Conservation (phyloP, 2,329 filamentous ascomycete species). For the Fonsecaea nubica region DNA sequence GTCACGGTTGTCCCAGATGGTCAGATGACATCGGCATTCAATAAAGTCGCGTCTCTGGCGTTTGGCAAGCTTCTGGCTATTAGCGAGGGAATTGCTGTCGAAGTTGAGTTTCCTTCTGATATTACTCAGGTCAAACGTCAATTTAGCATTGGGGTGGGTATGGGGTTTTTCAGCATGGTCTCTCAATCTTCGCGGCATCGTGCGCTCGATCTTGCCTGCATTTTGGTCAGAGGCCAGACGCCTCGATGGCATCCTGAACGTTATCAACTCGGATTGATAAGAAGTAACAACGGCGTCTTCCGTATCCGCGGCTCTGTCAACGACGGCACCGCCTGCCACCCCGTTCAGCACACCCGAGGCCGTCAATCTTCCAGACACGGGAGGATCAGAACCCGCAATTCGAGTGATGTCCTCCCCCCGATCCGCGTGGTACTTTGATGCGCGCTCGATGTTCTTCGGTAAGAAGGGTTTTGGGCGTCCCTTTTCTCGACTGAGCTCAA, state of each 20-base stretch:
- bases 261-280: neutral
- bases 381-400: neutral
- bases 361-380: neutral
- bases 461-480: constrained; percentile 25
- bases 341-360: neutral
- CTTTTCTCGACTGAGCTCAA: constrained; percentile 14
- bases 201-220: constrained; percentile 9
- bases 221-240: neutral
- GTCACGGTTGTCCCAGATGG: constrained; percentile 39
- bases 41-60: constrained; percentile 30
- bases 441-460: constrained; percentile 28
- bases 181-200: constrained; percentile 29
- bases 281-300: neutral
- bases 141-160: constrained; percentile 27
- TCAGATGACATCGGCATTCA: constrained; percentile 36
- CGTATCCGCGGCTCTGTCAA: neutral
- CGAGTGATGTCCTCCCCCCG: neutral
- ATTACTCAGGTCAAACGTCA: constrained; percentile 33
- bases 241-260: constrained; percentile 18
- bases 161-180: constrained; percentile 25
- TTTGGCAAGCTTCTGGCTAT: constrained; percentile 28
- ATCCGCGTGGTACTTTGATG: constrained; percentile 28
- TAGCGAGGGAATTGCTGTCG: constrained; percentile 25
- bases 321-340: neutral
- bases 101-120: constrained; percentile 40